These are phyloP conservation scores for Coprinopsis sp. DNA, from an alignment of 768 basidiomycete genomes.

Conservation along the genomic window DNA sequence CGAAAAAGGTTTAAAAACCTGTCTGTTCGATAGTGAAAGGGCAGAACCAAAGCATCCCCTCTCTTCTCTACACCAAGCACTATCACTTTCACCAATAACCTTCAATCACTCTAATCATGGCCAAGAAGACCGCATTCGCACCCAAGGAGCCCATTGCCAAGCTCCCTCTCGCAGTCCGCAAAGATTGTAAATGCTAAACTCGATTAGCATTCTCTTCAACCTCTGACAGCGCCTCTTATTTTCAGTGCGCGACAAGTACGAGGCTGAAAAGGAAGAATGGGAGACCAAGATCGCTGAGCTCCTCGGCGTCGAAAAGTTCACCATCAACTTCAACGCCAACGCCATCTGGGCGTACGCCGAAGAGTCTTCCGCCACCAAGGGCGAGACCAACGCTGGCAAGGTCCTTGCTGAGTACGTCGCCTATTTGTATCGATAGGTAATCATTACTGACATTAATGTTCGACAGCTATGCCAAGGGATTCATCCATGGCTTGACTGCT, in stretches of 20 bases:
- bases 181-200: conserved; percentile 25
- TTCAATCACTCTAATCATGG: conserved; percentile 1
- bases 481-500: conserved; percentile 26
- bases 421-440: not conserved
- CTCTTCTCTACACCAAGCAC: no score
- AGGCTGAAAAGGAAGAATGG: conserved; percentile 29
- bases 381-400: conserved; percentile 15
- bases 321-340: conserved; percentile 31
- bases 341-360: conserved; percentile 33
- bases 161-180: conserved; percentile 31
- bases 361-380: conserved; percentile 14
- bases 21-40: no score
- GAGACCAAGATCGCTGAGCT: conserved; percentile 27
- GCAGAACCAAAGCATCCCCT: no score
- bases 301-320: conserved; percentile 25
- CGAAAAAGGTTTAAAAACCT: no score
- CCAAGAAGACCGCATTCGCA: conserved; percentile 18
- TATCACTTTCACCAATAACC: conserved; percentile 19
- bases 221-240: no score
- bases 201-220: no score
- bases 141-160: conserved; percentile 33
- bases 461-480: conserved; percentile 33
- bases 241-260: conserved; percentile 36
- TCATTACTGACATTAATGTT: not conserved
- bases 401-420: conserved; percentile 21